Conservation (phyloP, 495 filamentous ascomycete species). For the Talaromyces proteolyticus region DNA sequence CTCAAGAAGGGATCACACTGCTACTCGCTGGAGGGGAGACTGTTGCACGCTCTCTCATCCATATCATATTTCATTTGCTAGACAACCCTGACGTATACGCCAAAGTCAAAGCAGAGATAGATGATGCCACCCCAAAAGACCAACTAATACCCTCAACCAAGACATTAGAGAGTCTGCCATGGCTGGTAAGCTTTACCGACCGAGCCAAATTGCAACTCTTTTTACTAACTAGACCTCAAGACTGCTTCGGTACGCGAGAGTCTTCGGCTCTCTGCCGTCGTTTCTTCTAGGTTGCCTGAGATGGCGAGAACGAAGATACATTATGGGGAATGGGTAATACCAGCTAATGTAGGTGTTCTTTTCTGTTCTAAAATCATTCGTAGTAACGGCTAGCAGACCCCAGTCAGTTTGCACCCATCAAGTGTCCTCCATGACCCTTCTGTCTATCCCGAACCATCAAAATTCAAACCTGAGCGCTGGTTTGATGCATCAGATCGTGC, state of each 20-base stretch:
- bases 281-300: conserved; percentile 1
- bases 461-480: conserved; percentile 48
- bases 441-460: conserved; percentile 40
- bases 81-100: conserved; percentile 15
- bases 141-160: conserved; percentile 3
- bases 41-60: conserved; percentile 16
- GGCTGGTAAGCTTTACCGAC: not conserved
- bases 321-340: conserved; percentile 2
- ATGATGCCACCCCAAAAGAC: conserved; percentile 2
- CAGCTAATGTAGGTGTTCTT: not conserved
- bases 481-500: conserved; percentile 26
- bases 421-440: conserved; percentile 39
- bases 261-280: not conserved
- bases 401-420: conserved; percentile 37
- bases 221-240: not conserved
- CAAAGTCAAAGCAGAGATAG: conserved; percentile 11
- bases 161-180: not conserved
- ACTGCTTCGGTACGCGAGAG: conserved; percentile 1
- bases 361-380: not conserved
- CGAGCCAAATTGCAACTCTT: not conserved
- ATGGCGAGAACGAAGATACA: not conserved
- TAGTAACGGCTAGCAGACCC: conserved; percentile 18
- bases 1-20: conserved; percentile 21
- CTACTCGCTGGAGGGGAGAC: conserved; percentile 24
- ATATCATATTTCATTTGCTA: conserved; percentile 23